Base-by-base conservation (phyloP, 139 green algal genomes). In the Chlorella sp. region DNA sequence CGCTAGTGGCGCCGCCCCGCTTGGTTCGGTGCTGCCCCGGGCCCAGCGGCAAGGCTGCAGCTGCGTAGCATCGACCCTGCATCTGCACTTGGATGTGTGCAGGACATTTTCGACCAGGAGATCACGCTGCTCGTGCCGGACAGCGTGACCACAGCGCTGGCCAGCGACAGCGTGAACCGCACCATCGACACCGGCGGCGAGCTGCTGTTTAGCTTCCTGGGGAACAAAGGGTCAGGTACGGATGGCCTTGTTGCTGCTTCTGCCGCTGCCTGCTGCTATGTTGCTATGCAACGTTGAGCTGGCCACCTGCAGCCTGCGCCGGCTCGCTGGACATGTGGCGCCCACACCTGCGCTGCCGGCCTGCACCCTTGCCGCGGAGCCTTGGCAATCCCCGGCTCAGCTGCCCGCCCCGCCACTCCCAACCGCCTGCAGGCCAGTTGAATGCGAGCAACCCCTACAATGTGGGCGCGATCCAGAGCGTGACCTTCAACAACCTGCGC, bases 401-500 rank as follows among this genome's bases (percentile, higher is more conserved):
- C 40, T 30, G 11, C 82, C 76, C 65, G 11, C 73, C 40, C 36
- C 41, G 34, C 19, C n/a, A 76, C 82, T 72, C 77, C 43, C 82
- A 78, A 48, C 51, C 51, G 24, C 14, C 51, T 16, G 40, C 74
- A 93, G 62, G 40, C 9, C 43, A 16, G 36, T 22, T 54, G 44
- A 87, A n/a, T 13, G 44, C n/a, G 30, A 67, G 46, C 62, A 92
- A 92, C 26, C 88, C 88, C 0, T 92, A 91, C 68, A 83, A 86
- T 16, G 72, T 87, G n/a, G 76, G 76, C 8, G 38, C 84, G 2
- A 60, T 78, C 28, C 40, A 78, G 54, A 60, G 69, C 30, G 48
- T 92, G 54, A 82, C 81, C 34, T 85, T 95, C 38, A 95, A 95
- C 83, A 95, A 95, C 86, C 87, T 93, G 80, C 69, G 81, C 32